These are phyloP conservation scores for Polytolypa hystricis DNA, from an alignment of 2,329 filamentous ascomycete genomes.

Conservation along the genomic window DNA sequence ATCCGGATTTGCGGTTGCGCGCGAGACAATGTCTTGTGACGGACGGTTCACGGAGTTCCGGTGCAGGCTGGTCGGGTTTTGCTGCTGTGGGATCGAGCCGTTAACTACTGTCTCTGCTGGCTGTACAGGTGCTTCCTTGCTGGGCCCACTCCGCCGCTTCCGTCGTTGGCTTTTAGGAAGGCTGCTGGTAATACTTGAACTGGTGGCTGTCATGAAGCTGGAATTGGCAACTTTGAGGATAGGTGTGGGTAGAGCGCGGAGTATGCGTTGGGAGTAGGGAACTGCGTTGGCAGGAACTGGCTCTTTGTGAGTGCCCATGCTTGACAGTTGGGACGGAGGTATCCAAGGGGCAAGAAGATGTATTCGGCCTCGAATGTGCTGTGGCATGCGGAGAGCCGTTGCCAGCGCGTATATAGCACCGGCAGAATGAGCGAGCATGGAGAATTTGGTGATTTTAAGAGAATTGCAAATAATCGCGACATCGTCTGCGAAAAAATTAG, in stretches of 20 bases:
- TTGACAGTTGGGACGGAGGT: slow-evolving; percentile 82
- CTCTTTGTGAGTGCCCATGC: slow-evolving; percentile 61
- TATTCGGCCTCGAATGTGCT: slow-evolving; percentile 86
- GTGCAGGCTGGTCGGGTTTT: slow-evolving; percentile 12
- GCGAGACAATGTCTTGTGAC: slow-evolving; percentile 11
- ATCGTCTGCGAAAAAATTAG: slow-evolving; percentile 45
- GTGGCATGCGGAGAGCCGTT: slow-evolving; percentile 87
- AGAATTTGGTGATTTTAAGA: slow-evolving; percentile 90
- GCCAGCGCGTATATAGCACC: slow-evolving; percentile 97
- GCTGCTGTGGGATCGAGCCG: slow-evolving; percentile 14
- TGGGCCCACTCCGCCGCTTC: slow-evolving; percentile 14
- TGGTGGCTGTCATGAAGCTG: slow-evolving; percentile 86
- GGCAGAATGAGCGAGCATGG: slow-evolving; percentile 87
- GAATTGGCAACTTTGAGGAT: slow-evolving; percentile 91
- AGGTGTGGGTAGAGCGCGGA: slow-evolving; percentile 79
- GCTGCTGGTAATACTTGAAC: slow-evolving; percentile 70
- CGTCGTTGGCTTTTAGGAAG: slow-evolving; percentile 56
- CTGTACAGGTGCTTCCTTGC: slow-evolving; percentile 20
- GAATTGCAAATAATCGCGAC: slow-evolving; percentile 88
- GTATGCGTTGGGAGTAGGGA: slow-evolving; percentile 80
- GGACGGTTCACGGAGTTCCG: slow-evolving; percentile 13
- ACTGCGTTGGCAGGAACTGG: slow-evolving; percentile 69
- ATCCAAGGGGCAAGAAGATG: slow-evolving; percentile 96
- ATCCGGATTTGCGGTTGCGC: slow-evolving; percentile 6
- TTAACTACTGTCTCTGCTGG: slow-evolving; percentile 6